These are phyloP conservation scores for Exophiala alcalophila DNA, from an alignment of 2,329 filamentous ascomycete species.

Conservation along the genomic window DNA sequence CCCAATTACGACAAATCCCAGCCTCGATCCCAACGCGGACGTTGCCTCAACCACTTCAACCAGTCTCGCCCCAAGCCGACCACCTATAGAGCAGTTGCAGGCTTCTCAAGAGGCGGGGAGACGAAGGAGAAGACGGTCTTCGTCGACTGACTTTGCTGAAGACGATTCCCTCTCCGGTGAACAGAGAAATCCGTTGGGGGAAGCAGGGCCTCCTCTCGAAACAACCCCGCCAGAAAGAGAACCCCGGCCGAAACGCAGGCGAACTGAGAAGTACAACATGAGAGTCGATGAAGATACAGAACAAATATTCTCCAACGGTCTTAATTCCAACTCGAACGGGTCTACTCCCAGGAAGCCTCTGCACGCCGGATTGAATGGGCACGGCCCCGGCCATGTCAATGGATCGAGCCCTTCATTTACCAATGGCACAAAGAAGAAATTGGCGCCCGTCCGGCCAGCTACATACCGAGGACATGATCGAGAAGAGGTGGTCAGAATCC, in stretches of 20 bases:
- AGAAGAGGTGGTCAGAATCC: constrained; percentile 86
- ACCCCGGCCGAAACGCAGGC: constrained; percentile 57
- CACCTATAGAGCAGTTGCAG: constrained; percentile 24
- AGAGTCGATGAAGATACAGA: constrained; percentile 55
- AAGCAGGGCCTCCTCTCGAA: constrained; percentile 29
- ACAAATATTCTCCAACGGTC: constrained; percentile 54
- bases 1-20: constrained; percentile 20
- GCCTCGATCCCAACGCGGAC: constrained; percentile 14
- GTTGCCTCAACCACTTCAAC: constrained; percentile 23
- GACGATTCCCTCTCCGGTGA: constrained; percentile 18
- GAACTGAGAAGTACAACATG: constrained; percentile 57
- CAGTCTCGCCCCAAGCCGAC: constrained; percentile 14
- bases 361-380: constrained; percentile 54
- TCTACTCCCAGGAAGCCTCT: constrained; percentile 49
- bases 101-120: constrained; percentile 17
- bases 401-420: constrained; percentile 39
- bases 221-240: constrained; percentile 34
- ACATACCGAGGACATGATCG: constrained; percentile 81
- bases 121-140: constrained; percentile 25
- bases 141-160: constrained; percentile 13
- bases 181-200: constrained; percentile 30
- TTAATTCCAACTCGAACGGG: constrained; percentile 57
- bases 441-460: constrained; percentile 32
- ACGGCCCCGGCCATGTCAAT: constrained; percentile 40
- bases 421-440: constrained; percentile 40